Evolutionary conservation across 1,284 basidiomycete genomes (phyloP).

Genomic region (Gymnopus androsaceus): DNA sequence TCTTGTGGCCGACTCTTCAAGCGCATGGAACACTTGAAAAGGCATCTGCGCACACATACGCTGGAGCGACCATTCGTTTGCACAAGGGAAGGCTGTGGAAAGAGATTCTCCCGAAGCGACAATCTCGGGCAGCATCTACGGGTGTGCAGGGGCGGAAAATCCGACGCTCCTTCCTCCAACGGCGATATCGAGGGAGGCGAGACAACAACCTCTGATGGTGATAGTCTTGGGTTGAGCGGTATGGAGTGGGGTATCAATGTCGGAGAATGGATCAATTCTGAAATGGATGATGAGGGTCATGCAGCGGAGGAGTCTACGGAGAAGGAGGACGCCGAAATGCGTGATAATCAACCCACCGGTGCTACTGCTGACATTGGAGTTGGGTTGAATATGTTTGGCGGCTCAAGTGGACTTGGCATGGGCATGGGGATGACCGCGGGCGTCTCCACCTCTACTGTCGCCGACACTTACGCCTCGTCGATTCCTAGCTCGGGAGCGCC

Average conservation of each 20-base stretch:
- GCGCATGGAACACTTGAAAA: constrained; percentile 84
- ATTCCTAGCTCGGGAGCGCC: constrained; percentile 14
- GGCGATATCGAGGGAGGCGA: not conserved
- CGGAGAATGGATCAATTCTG: constrained; percentile 22
- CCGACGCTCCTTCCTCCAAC: constrained; percentile 38
- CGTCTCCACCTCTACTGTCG: constrained; percentile 3
- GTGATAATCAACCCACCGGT: constrained; percentile 26
- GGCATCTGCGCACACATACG: constrained; percentile 88
- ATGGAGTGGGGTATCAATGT: constrained; percentile 9
- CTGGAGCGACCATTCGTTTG: constrained; percentile 84
- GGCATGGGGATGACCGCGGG: constrained; percentile 32
- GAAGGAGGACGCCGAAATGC: constrained; percentile 25
- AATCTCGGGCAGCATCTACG: constrained; percentile 83
- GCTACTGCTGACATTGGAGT: constrained; percentile 24
- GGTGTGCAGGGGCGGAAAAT: constrained; percentile 52
- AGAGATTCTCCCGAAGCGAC: constrained; percentile 83
- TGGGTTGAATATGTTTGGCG: constrained; percentile 33
- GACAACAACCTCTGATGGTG: not conserved
- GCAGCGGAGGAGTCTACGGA: constrained; percentile 14
- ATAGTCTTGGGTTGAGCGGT: not conserved
- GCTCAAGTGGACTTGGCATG: constrained; percentile 24
- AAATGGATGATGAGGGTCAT: constrained; percentile 18
- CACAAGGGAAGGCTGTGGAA: constrained; percentile 55
- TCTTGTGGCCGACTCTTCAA: constrained; percentile 86
- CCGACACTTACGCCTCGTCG: not conserved